Evolutionary conservation across 371 early-diverging fungal species (phyloP).

Genomic region (Syncephalastrum monosporum): DNA sequence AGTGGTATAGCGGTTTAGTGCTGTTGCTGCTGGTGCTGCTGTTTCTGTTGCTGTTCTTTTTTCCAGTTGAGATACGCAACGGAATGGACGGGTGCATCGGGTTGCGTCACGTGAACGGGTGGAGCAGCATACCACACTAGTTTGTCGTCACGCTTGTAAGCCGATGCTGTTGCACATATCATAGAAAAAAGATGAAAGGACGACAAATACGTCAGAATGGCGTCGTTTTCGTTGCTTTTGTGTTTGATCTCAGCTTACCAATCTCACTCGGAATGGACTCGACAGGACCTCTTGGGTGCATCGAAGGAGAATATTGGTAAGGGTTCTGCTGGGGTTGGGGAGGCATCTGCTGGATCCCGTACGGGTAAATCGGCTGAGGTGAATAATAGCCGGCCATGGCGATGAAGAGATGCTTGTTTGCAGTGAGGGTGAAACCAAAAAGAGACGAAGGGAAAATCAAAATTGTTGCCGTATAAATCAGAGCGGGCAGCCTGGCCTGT

Average conservation of each 20-base stretch:
- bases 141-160: constrained; percentile 2
- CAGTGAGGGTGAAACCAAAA: not conserved
- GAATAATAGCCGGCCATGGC: not conserved
- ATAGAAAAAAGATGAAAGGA: not conserved
- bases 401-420: constrained; percentile 1
- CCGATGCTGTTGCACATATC: not conserved
- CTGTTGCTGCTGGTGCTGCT: constrained; percentile 10
- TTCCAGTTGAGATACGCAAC: constrained; percentile 38
- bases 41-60: constrained; percentile 12
- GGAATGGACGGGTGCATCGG: not conserved
- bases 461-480: not conserved
- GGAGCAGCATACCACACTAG: constrained; percentile 43
- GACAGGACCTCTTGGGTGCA: not conserved
- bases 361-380: not conserved
- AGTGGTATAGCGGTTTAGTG: not conserved
- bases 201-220: not conserved
- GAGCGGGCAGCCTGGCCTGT: not conserved
- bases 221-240: not conserved
- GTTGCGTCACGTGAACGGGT: constrained; percentile 24
- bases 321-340: constrained; percentile 1
- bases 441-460: not conserved
- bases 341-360: not conserved
- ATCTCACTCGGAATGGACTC: constrained; percentile 7
- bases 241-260: constrained; percentile 5
- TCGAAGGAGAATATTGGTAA: not conserved